Evolutionary conservation across 164 flowering plant genomes (phyloP).

Genomic region (Kalanchoe fedtschenkoi): DNA sequence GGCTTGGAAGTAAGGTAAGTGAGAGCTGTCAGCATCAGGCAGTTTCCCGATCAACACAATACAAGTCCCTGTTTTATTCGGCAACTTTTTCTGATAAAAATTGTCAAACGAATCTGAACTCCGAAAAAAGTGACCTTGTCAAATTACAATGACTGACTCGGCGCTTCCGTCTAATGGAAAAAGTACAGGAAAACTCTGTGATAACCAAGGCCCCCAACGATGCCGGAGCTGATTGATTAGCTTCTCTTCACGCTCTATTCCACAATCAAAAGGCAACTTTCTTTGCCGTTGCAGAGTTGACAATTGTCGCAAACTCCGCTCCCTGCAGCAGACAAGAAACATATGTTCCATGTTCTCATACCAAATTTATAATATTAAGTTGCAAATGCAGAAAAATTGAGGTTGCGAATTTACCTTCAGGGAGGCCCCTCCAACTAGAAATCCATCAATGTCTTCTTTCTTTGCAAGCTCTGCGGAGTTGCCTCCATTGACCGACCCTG

Average conservation of each 20-base stretch:
- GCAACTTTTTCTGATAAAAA: not conserved
- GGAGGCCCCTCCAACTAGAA: conserved; percentile 98
- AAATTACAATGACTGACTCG: too few species aligned
- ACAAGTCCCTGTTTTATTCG: too few species aligned
- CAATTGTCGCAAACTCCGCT: conserved; percentile 80
- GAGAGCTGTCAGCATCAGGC: conserved; percentile 11
- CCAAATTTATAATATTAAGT: too few species aligned
- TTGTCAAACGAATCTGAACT: not conserved
- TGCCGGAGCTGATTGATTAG: conserved; percentile 4
- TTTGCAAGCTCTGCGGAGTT: conserved; percentile 92
- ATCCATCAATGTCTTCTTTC: conserved; percentile 93
- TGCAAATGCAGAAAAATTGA: not conserved
- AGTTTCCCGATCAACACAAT: too few species aligned
- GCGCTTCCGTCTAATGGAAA: too few species aligned
- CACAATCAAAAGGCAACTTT: conserved; percentile 60
- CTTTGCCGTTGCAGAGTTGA: conserved; percentile 86
- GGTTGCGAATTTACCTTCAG: conserved; percentile 50
- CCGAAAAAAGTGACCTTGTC: not conserved
- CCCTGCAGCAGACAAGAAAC: conserved; percentile 50
- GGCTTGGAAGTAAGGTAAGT: conserved; percentile 4
- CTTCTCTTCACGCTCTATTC: conserved; percentile 13
- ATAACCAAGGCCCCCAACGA: too few species aligned
- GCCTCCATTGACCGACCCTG: conserved; percentile 92
- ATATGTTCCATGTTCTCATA: too few species aligned
- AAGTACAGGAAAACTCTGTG: too few species aligned